These are phyloP conservation scores for Yamadazyma trypodendri DNA, from an alignment of 1,139 yeast genomes.

Conservation along the genomic window DNA sequence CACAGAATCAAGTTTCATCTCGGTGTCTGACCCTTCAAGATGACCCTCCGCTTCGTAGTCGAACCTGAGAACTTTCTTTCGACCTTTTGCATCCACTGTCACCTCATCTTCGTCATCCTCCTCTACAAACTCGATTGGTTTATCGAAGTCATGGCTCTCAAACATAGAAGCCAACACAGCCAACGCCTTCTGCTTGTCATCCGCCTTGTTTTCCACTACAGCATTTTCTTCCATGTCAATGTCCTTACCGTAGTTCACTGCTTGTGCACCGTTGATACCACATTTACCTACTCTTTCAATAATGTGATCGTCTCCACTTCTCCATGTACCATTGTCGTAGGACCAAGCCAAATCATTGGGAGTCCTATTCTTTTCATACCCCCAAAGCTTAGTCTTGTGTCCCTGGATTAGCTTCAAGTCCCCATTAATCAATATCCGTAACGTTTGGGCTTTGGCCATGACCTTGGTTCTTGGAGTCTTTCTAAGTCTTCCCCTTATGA, in stretches of 20 bases:
- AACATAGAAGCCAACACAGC: constrained; percentile 54
- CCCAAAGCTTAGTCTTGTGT: constrained; percentile 85
- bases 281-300: constrained; percentile 51
- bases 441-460: constrained; percentile 53
- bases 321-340: constrained; percentile 73
- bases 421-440: constrained; percentile 65
- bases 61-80: constrained; percentile 30
- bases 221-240: constrained; percentile 18
- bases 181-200: constrained; percentile 31
- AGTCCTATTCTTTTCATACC: constrained; percentile 67
- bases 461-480: constrained; percentile 42
- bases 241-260: constrained; percentile 18
- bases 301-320: constrained; percentile 77
- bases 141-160: constrained; percentile 56
- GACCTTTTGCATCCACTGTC: constrained; percentile 49
- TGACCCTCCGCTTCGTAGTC: constrained; percentile 41
- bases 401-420: constrained; percentile 56
- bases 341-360: constrained; percentile 60
- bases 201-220: constrained; percentile 23
- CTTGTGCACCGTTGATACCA: constrained; percentile 25
- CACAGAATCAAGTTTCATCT: constrained; percentile 11
- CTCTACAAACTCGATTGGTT: constrained; percentile 54
- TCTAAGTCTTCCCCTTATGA: constrained; percentile 66
- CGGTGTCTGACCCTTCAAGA: constrained; percentile 20
- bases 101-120: constrained; percentile 47